Conservation (phyloP, 139 green algal genomes). For the Monoraphidium neglectum region DNA sequence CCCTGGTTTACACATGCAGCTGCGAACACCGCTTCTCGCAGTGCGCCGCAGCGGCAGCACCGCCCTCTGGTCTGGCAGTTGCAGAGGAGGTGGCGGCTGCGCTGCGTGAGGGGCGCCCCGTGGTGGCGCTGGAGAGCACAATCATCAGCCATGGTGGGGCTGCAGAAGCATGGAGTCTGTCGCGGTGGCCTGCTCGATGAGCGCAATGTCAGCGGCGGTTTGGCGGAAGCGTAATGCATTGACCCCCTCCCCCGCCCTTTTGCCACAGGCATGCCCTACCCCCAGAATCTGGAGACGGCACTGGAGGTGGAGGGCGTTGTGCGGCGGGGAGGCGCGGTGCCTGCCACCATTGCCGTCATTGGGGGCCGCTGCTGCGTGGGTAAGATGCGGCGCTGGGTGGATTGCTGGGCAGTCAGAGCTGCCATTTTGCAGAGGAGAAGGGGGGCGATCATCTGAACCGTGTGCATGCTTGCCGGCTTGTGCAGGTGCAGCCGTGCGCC, state of each 20-base stretch:
- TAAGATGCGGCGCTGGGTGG: not conserved
- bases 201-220: not conserved
- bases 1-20: too few relatives aligned
- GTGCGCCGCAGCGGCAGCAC: too few relatives aligned
- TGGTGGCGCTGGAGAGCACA: conserved; percentile 96
- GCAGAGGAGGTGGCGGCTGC: conserved; percentile 75
- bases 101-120: conserved; percentile 52
- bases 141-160: conserved; percentile 93
- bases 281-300: conserved; percentile 90
- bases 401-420: too few relatives aligned
- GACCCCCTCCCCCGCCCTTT: not conserved
- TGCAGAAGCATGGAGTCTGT: not conserved
- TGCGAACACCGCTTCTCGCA: too few relatives aligned
- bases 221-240: not conserved
- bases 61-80: not conserved
- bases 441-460: too few relatives aligned
- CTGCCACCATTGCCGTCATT: conserved; percentile 95
- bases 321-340: conserved; percentile 68
- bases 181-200: not conserved
- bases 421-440: too few relatives aligned
- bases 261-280: conserved; percentile 89
- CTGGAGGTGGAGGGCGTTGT: conserved; percentile 88
- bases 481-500: too few relatives aligned
- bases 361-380: conserved; percentile 71
- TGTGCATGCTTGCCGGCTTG: too few relatives aligned